Evolutionary conservation across 306 rosid genomes (phyloP).

Genomic region (Fagus sylvatica): DNA sequence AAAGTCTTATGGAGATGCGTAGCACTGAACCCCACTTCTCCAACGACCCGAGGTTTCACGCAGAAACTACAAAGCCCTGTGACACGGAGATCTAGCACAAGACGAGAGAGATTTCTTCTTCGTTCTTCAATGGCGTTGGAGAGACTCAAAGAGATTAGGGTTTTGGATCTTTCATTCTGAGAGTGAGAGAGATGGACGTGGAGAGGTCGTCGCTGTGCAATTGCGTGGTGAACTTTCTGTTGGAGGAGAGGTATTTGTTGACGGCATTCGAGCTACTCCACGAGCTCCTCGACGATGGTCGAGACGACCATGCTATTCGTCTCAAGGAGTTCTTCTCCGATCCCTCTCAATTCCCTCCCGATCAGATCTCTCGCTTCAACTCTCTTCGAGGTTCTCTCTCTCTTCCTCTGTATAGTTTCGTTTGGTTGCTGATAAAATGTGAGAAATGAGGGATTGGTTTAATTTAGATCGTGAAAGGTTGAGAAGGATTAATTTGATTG

Average conservation of each 20-base stretch:
- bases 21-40: background rate
- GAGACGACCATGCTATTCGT: conserved; percentile 86
- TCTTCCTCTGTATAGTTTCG: background rate
- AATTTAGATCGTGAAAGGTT: background rate
- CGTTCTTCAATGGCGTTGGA: conserved; percentile 39
- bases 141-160: conserved; percentile 19
- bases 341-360: conserved; percentile 74
- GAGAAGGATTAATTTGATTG: background rate
- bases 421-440: background rate
- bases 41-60: background rate
- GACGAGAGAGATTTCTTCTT: background rate
- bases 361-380: conserved; percentile 85
- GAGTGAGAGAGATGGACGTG: conserved; percentile 58
- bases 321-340: conserved; percentile 81
- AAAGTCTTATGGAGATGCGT: background rate
- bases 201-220: conserved; percentile 97
- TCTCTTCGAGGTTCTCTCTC: conserved; percentile 61
- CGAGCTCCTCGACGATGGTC: conserved; percentile 96
- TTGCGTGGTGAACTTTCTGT: conserved; percentile 92
- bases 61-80: background rate
- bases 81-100: conserved; percentile 16
- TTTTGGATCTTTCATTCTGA: conserved; percentile 29
- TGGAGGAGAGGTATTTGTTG: conserved; percentile 86
- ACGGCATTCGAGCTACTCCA: conserved; percentile 99
- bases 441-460: background rate